Evolutionary conservation across 1,139 yeast species (phyloP), one percentile per base, ranked within the genome.

Genomic region (Saccharomyces hybrid): DNA sequence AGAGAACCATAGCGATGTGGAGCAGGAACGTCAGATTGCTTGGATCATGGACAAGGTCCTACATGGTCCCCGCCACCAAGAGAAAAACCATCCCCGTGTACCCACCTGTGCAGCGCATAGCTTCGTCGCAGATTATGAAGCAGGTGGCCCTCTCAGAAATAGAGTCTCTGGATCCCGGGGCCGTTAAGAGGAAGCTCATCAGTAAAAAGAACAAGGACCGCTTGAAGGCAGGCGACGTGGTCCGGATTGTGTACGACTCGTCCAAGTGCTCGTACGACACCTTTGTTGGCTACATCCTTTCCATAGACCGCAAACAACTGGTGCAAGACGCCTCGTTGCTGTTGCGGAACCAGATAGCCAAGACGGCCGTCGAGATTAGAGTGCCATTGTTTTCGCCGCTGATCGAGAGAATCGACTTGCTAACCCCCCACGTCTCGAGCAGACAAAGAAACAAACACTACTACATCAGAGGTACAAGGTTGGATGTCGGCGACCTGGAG

Each of bases 361-460:
- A 85, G 64, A 74, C 88, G 20, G 95, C 95, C 54, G 91, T 88
- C 51, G 97, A 90, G 68, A 74, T 85, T 60, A 77, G 93, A 61
- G 80, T 88, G 54, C 91, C 91, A 30, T 73, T 90, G 41, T 90
- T 78, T 75, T 87, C 85, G 60, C 97, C 97, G 26, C 77, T 81
- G 54, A 78, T 90, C 57, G 80, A 83, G 61, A 81, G 85, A 70
- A 77, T 90, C 56, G 97, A 90, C 70, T 70, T 88, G 42, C 71
- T 90, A 61, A 79, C 87, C 71, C 84, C 83, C 70, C 91, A 95
- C 28, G 77, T 78, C 62, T 66, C 69, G 32, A 78, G 78, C 66
- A 84, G 87, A 73, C 80, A 83, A 77, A 76, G 96, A 80, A 81
- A 82, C 73, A 89, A 88, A 77, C 93, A 88, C 62, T 89, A 84